Evolutionary conservation across 306 rosid genomes (phyloP), one percentile per base, ranked within the genome.

Genomic region (Cucumis cinereus): DNA sequence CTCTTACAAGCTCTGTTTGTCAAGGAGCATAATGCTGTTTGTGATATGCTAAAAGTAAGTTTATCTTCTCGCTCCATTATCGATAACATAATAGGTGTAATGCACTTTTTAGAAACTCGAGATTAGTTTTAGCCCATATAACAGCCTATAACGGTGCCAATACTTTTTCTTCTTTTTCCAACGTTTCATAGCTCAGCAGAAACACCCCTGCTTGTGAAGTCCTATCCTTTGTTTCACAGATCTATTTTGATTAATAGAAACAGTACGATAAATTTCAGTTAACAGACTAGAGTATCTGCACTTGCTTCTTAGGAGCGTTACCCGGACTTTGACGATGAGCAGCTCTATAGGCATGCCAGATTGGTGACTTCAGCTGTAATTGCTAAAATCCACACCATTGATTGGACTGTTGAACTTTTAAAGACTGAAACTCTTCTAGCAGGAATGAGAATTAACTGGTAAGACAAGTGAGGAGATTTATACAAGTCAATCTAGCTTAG

Each of bases 331-430:
- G 92, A 86, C 71, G 97, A 91, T 76, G 92, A 91, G 79, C 83
- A 82, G 54, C 88, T 89, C 82, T 91, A 85, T 59, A 78, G 89
- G 83, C 83, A 83, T 76, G 90, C 92, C 74, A 87, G 93, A 82
- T 76, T 92, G 85, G 97, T 88, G 78, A 89, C 89, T 74, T 87
- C 97, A 70, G 93, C 96, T 19, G 88, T 90, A 58, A 88, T 84
- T 70, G 97, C 97, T 15, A 92, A 92, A 82, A 80, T 92, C 71
- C 97, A 92, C 84, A 92, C 96, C 73, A 89, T 89, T 69, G 97
- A 89, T 79, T 92, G 97, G 96, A 89, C 97, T 54, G 87, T 90
- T 10, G 91, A 92, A 79, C 93, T 92, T 74, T 77, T 92, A 10
- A 89, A 82, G 76, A 89, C 90, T 16, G 88, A 89, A 58, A 89